A percentile compares a stretch with the other conserved stretches of the same genome.
Conservation (phyloP, 495 filamentous ascomycete genomes). For the Sporormia fimetaria region DNA sequence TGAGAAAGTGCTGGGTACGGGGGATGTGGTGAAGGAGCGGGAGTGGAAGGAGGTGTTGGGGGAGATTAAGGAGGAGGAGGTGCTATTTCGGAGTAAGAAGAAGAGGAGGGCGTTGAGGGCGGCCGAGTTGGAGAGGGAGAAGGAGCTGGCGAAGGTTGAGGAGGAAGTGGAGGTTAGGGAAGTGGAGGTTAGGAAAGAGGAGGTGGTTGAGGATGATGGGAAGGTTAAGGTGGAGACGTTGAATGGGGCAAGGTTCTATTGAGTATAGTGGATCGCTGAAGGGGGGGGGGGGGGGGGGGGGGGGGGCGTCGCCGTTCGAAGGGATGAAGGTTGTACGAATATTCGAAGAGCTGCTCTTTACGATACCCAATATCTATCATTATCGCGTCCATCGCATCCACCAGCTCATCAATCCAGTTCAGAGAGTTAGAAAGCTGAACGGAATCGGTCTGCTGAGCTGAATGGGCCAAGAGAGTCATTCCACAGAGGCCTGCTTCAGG, state of each 20-base stretch:
- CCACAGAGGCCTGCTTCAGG: too few relatives aligned
- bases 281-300: too few relatives aligned
- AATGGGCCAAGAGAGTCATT: too few relatives aligned
- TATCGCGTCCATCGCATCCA: background rate
- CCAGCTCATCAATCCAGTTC: too few relatives aligned
- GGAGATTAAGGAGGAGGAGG: constrained; percentile 72
- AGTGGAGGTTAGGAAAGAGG: background rate
- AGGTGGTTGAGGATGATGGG: background rate
- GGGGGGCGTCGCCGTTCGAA: too few relatives aligned
- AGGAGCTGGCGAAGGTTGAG: constrained; percentile 4
- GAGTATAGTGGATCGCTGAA: constrained; percentile 6
- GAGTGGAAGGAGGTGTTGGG: constrained; percentile 84
- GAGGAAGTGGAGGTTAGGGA: background rate
- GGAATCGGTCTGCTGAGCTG: too few relatives aligned
- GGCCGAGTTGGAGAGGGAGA: constrained; percentile 15
- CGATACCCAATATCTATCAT: background rate
- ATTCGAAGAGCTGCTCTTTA: too few relatives aligned
- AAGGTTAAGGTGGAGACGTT: constrained; percentile 15
- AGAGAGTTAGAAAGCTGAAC: too few relatives aligned
- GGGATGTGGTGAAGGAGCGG: constrained; percentile 59
- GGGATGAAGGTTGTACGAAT: background rate
- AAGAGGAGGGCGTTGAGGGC: constrained; percentile 29
- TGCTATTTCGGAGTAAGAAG: constrained; percentile 43
- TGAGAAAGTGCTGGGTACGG: constrained; percentile 68
- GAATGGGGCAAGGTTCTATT: constrained; percentile 19